These are phyloP conservation scores for Alternaria dauci DNA, from an alignment of 2,329 filamentous ascomycete species.

Conservation along the genomic window DNA sequence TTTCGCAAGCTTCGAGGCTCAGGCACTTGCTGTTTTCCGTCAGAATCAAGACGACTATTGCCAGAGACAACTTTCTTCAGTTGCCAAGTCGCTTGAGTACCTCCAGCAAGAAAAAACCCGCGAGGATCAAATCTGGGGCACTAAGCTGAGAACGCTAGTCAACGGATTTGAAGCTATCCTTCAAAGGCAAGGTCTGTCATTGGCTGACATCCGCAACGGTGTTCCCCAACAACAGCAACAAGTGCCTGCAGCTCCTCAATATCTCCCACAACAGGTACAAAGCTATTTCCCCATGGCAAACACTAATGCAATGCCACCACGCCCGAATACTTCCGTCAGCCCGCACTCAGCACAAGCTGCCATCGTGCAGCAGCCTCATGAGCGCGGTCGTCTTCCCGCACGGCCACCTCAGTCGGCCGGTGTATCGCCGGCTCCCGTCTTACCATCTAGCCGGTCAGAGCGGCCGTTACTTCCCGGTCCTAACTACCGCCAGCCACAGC, in stretches of 20 bases:
- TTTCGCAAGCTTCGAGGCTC: slow-evolving; percentile 14
- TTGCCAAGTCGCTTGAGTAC: background rate
- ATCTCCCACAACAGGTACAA: background rate
- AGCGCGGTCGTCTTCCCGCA: slow-evolving; percentile 3
- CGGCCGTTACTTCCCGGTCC: slow-evolving; percentile 48
- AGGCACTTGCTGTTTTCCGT: slow-evolving; percentile 9
- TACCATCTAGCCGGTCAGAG: background rate
- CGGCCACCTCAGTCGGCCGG: background rate
- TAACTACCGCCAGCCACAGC: slow-evolving; percentile 46
- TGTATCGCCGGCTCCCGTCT: background rate
- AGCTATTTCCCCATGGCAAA: background rate
- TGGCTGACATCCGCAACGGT: background rate
- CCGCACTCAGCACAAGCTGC: slow-evolving; percentile 10
- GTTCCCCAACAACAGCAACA: slow-evolving; percentile 6
- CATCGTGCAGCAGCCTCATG: slow-evolving; percentile 9
- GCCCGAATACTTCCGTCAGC: background rate
- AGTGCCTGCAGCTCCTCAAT: background rate
- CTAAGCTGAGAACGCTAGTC: slow-evolving; percentile 11
- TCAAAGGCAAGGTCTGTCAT: background rate
- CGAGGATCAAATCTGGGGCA: slow-evolving; percentile 15
- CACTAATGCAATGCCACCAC: background rate
- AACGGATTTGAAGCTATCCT: slow-evolving; percentile 1
- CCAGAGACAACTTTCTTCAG: background rate
- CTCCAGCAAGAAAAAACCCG: slow-evolving; percentile 1
- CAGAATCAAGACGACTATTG: slow-evolving; percentile 20